Base-by-base conservation (phyloP, 495 filamentous ascomycete species). In the Melanomma pulvis-pyrius region DNA sequence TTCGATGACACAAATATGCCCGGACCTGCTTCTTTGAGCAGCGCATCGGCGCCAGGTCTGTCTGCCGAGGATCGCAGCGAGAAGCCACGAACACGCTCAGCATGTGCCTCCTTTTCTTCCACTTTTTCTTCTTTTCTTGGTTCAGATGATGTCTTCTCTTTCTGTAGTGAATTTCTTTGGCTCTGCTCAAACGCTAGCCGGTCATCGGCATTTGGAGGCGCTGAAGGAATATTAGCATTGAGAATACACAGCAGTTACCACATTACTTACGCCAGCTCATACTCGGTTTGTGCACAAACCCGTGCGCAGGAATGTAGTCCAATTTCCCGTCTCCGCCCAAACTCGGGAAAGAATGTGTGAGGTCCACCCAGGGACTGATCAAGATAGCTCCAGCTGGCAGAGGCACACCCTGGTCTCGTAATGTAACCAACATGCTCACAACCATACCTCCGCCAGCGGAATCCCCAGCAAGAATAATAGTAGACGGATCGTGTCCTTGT, bases 261-360 rank as follows among this genome's bases (percentile, higher is more conserved):
- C 1, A 21, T 21, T 6, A 63, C 67, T 61, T 52, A 70, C 67
- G 93, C 93, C 93, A 98, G 12, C 90, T 86, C 22, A 79, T 74
- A 0, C 90, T 94, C 0, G 93, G 93, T 59, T 86, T 89, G 57
- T 96, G 90, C 32, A 90, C 84, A 72, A 98, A 98, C 0, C 93
- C 93, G 63, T 88, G 86, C 0, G 87, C 76, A 17, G 93, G 93
- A 25, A 98, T 92, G 70, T 96, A 98, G 71, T 98, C 93, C 17
- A 86, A 75, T 0, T 86, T 85, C 63, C 84, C 87, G 46, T 92
- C 87, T 17, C 79, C 82, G 15, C 87, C 86, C 39, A 97, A 86
- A 67, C 92, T 96, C 0, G 93, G 93, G 69, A 97, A 97, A 0
- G 91, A 96, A 74, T 97, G 93, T 11, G 91, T 96, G 32, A 97